These are phyloP conservation scores for Puccinia coronata DNA, from an alignment of 1,284 basidiomycete species.

Conservation along the genomic window DNA sequence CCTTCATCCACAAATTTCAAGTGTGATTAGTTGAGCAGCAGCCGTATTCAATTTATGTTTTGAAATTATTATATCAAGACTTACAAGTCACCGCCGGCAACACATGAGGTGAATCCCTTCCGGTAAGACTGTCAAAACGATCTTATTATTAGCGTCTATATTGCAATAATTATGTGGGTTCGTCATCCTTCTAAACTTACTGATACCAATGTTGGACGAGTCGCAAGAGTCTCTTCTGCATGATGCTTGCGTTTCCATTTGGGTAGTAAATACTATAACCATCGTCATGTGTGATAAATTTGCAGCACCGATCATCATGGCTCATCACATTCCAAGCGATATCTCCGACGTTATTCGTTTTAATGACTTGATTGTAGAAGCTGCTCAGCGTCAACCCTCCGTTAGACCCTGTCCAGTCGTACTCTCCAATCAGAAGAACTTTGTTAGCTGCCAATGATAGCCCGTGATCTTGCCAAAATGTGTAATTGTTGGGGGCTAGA, in stretches of 20 bases:
- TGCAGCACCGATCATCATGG: constrained; percentile 38
- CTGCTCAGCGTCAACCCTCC: constrained; percentile 30
- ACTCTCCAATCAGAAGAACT: constrained; percentile 44
- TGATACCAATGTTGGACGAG: constrained; percentile 51
- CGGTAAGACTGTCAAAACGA: constrained; percentile 29
- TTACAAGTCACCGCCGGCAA: constrained; percentile 42
- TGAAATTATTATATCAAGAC: neutral
- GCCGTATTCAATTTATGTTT: neutral
- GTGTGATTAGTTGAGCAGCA: neutral
- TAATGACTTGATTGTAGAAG: constrained; percentile 35
- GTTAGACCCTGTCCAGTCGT: constrained; percentile 48
- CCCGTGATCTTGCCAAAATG: constrained; percentile 32
- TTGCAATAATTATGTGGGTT: too few relatives aligned
- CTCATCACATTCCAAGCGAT: constrained; percentile 44
- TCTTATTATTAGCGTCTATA: too few relatives aligned
- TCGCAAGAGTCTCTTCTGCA: constrained; percentile 45
- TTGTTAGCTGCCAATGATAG: constrained; percentile 17
- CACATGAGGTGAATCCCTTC: constrained; percentile 28
- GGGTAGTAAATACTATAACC: constrained; percentile 54
- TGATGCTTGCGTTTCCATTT: constrained; percentile 51
- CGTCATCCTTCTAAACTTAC: neutral
- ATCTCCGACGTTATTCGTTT: constrained; percentile 38
- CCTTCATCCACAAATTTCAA: constrained; percentile 17
- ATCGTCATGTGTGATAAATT: constrained; percentile 52
- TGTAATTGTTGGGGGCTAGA: constrained; percentile 32